Evolutionary conservation across 441 rosid genomes (phyloP).

Genomic region (Eutrema salsugineum): DNA sequence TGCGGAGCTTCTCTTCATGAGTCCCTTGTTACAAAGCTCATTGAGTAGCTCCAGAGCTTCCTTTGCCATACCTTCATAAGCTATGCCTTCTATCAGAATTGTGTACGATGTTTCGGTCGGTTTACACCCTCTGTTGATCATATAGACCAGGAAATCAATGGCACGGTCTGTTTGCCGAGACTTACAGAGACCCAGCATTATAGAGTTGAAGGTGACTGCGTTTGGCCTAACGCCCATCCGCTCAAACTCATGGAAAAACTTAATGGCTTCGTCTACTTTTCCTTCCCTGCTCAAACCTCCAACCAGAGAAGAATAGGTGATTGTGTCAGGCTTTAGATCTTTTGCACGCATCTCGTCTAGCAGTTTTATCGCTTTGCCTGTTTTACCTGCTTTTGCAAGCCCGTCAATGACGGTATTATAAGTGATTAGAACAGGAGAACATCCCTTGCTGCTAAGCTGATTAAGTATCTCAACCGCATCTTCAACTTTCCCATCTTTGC

Average conservation of each 20-base stretch:
- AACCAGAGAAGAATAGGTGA: conserved; percentile 73
- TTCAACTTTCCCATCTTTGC: conserved; percentile 87
- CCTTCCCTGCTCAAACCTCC: conserved; percentile 85
- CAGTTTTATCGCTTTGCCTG: conserved; percentile 64
- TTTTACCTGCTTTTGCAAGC: conserved; percentile 76
- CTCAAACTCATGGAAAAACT: conserved; percentile 72
- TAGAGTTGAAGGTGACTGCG: conserved; percentile 65
- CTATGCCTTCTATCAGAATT: conserved; percentile 81
- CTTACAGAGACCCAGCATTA: conserved; percentile 79
- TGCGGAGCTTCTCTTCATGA: conserved; percentile 72
- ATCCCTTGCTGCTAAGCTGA: conserved; percentile 68
- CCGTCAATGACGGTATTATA: conserved; percentile 88
- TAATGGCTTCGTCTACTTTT: conserved; percentile 72
- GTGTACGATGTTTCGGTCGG: conserved; percentile 81
- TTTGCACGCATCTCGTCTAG: conserved; percentile 69
- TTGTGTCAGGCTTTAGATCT: conserved; percentile 80
- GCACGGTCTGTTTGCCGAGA: conserved; percentile 67
- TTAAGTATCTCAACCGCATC: conserved; percentile 80
- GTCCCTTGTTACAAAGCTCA: conserved; percentile 66
- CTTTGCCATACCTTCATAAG: conserved; percentile 72
- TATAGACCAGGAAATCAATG: conserved; percentile 80
- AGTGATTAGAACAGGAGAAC: conserved; percentile 75
- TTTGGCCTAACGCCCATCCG: conserved; percentile 63
- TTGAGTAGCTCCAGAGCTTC: conserved; percentile 71
- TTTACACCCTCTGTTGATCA: conserved; percentile 76